Conservation (phyloP, 148 eudicot genomes). For the Chenopodium berlandieri region DNA sequence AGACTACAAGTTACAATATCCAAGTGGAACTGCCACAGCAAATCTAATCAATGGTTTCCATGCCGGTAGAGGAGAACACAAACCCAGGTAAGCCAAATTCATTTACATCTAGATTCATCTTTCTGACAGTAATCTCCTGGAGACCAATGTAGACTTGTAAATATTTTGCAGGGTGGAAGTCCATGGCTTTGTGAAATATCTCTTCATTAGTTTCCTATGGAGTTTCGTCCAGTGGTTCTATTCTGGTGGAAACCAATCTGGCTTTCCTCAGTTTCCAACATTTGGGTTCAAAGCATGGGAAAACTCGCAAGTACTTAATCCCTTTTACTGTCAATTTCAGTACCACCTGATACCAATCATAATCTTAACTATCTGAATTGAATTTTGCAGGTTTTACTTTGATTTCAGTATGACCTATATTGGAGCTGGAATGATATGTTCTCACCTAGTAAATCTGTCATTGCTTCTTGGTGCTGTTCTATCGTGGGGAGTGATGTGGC, state of each 20-base stretch:
- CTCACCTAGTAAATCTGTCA: constrained; percentile 67
- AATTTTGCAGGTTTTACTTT: constrained; percentile 67
- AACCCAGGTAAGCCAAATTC: constrained; percentile 53
- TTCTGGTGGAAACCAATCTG: constrained; percentile 59
- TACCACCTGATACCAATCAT: neutral
- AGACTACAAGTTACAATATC: constrained; percentile 71
- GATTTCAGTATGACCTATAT: constrained; percentile 76
- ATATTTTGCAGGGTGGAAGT: constrained; percentile 66
- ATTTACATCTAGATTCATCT: too few species aligned
- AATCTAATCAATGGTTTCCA: constrained; percentile 89
- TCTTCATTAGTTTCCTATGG: constrained; percentile 74
- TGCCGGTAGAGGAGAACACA: constrained; percentile 62
- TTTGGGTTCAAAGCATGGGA: constrained; percentile 75
- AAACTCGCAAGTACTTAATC: constrained; percentile 48
- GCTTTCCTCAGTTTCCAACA: constrained; percentile 71
- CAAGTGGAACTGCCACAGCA: constrained; percentile 93
- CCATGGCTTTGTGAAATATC: constrained; percentile 57
- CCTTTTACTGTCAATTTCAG: neutral
- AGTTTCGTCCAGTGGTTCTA: constrained; percentile 77
- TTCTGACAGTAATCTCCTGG: constrained; percentile 1
- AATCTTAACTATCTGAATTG: constrained; percentile 13
- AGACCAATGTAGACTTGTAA: neutral
- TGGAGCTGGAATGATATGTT: constrained; percentile 89
- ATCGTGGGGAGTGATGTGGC: constrained; percentile 86
- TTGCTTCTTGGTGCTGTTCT: constrained; percentile 68